Conservation (phyloP, 2,329 filamentous ascomycete genomes). For the Talaromyces sp. region DNA sequence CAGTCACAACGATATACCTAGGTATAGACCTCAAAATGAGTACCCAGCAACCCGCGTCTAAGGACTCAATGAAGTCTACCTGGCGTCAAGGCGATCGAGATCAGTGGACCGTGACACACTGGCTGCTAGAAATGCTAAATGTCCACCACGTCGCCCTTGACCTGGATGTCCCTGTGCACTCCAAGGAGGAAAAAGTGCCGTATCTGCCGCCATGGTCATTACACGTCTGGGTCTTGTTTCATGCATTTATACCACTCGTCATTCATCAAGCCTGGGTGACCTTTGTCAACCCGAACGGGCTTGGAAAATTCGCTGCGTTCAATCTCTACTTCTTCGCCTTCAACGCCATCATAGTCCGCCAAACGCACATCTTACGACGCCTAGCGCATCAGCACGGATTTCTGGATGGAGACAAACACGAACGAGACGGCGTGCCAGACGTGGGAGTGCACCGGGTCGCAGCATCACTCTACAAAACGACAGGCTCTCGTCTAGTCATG, state of each 20-base stretch:
- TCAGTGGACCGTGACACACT: slow-evolving; percentile 34
- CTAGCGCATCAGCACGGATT: slow-evolving; percentile 42
- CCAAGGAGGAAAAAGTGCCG: slow-evolving; percentile 44
- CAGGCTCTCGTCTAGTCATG: slow-evolving; percentile 34
- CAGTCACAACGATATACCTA: not conserved
- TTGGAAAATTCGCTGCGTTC: slow-evolving; percentile 32
- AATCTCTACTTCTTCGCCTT: slow-evolving; percentile 41
- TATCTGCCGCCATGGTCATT: slow-evolving; percentile 36
- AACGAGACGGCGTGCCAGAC: slow-evolving; percentile 45
- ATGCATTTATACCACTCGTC: slow-evolving; percentile 37
- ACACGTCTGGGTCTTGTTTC: slow-evolving; percentile 41
- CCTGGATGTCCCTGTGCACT: slow-evolving; percentile 37
- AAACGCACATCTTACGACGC: slow-evolving; percentile 38
- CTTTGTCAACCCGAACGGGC: slow-evolving; percentile 27
- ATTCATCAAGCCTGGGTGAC: slow-evolving; percentile 39
- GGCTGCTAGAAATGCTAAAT: slow-evolving; percentile 32
- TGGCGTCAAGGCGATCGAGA: slow-evolving; percentile 31
- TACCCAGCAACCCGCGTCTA: slow-evolving; percentile 21
- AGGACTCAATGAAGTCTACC: slow-evolving; percentile 44
- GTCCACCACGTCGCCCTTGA: slow-evolving; percentile 29
- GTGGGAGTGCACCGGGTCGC: slow-evolving; percentile 35
- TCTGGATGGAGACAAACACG: slow-evolving; percentile 46
- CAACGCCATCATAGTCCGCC: slow-evolving; percentile 41
- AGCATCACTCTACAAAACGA: slow-evolving; percentile 33
- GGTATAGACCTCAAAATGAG: not conserved